These are phyloP conservation scores for Yarrowia keelungensis DNA, from an alignment of 805 yeast genomes.

Conservation along the genomic window DNA sequence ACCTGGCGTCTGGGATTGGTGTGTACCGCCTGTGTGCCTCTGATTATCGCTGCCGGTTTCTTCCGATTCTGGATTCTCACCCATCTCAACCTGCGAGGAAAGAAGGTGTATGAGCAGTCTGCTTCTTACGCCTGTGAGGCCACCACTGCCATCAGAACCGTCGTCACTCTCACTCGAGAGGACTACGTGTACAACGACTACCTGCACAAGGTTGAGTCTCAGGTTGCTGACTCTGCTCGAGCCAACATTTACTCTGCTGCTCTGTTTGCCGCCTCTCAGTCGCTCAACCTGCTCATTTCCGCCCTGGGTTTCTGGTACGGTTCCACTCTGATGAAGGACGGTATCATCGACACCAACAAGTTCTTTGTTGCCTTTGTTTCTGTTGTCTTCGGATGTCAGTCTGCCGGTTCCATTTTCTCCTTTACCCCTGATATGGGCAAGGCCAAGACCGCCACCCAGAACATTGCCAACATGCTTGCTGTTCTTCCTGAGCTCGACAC, in stretches of 20 bases:
- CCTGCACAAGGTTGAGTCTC: conserved; percentile 46
- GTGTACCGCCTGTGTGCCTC: conserved; percentile 51
- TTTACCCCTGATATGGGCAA: conserved; percentile 56
- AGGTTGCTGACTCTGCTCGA: conserved; percentile 47
- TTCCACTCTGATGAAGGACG: conserved; percentile 49
- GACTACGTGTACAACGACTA: conserved; percentile 50
- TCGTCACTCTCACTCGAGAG: conserved; percentile 53
- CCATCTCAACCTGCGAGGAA: conserved; percentile 50
- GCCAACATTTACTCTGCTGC: conserved; percentile 48
- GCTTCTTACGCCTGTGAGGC: conserved; percentile 54
- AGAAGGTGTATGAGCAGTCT: conserved; percentile 51
- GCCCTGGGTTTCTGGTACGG: conserved; percentile 57
- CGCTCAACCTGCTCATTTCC: conserved; percentile 52
- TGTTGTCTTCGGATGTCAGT: conserved; percentile 54
- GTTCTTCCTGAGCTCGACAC: conserved; percentile 50
- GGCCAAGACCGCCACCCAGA: conserved; percentile 51
- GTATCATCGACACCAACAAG: conserved; percentile 47
- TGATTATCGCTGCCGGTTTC: conserved; percentile 53
- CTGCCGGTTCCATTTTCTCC: conserved; percentile 53
- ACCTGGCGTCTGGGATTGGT: conserved; percentile 54
- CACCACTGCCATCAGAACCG: conserved; percentile 53
- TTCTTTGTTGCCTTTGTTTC: conserved; percentile 53
- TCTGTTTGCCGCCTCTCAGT: conserved; percentile 53
- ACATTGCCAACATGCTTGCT: conserved; percentile 49
- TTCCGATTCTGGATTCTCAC: conserved; percentile 50